Evolutionary conservation across 768 basidiomycete species (phyloP).

Genomic region (Termitomyces sp.): DNA sequence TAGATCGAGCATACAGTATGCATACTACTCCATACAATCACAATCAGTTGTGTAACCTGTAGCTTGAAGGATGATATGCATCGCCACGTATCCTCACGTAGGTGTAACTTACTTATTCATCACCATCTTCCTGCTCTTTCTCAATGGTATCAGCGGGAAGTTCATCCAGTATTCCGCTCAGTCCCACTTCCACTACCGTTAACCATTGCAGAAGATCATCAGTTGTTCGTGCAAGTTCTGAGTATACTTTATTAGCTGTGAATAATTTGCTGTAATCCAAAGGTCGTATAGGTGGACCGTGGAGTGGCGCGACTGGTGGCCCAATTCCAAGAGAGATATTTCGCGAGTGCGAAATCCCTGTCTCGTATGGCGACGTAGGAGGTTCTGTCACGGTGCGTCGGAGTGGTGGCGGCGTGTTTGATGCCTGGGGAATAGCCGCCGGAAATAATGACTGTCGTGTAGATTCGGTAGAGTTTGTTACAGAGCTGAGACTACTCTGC

Average conservation of each 20-base stretch:
- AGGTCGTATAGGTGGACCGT: conserved; percentile 50
- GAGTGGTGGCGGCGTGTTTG: conserved; percentile 25
- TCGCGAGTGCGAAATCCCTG: conserved; percentile 8
- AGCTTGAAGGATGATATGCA: not conserved
- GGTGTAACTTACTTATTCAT: conserved; percentile 9
- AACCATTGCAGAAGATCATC: conserved; percentile 78
- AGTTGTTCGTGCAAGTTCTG: conserved; percentile 67
- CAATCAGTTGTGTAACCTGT: not conserved
- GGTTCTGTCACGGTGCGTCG: conserved; percentile 14
- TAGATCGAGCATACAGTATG: conserved; percentile 9
- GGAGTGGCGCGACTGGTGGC: conserved; percentile 17
- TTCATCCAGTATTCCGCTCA: conserved; percentile 61
- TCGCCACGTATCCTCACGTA: conserved; percentile 1
- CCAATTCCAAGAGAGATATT: conserved; percentile 22
- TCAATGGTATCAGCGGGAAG: conserved; percentile 48
- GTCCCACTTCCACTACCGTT: conserved; percentile 63
- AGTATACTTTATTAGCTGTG: conserved; percentile 53
- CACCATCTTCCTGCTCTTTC: conserved; percentile 50
- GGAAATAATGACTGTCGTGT: conserved; percentile 17
- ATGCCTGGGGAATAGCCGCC: conserved; percentile 20
- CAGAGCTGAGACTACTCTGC: conserved; percentile 31
- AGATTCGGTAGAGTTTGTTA: conserved; percentile 11
- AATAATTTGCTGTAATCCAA: conserved; percentile 64
- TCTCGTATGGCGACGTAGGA: conserved; percentile 15
- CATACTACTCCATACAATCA: conserved; percentile 8